phyloP scores from a whole-genome alignment of 2,329 filamentous ascomycete species.

The Aspergillus floridensis region DNA sequence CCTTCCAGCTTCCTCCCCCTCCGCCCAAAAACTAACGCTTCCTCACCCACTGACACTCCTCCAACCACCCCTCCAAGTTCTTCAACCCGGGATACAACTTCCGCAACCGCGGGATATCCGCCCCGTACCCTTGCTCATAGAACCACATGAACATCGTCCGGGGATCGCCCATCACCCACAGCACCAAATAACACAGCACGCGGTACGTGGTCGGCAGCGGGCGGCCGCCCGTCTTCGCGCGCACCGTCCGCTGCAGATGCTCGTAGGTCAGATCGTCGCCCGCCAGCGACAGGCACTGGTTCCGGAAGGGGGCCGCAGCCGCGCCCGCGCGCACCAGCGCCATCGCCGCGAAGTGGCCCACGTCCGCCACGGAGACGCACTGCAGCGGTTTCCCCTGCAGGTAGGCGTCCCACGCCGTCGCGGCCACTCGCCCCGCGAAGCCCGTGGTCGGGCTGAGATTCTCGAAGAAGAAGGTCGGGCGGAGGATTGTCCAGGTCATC shows the following conservation, averaged over 20 bases:
- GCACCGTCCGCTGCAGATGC: slow-evolving; percentile 47
- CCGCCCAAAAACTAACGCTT: neutral
- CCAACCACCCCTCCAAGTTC: slow-evolving; percentile 50
- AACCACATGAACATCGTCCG: slow-evolving; percentile 54
- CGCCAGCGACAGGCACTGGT: slow-evolving; percentile 42
- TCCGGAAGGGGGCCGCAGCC: slow-evolving; percentile 40
- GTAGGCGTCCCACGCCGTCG: slow-evolving; percentile 41
- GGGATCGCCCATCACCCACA: slow-evolving; percentile 46
- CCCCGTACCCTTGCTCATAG: slow-evolving; percentile 46
- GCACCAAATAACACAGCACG: slow-evolving; percentile 41
- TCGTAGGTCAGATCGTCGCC: slow-evolving; percentile 53
- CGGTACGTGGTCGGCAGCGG: slow-evolving; percentile 44
- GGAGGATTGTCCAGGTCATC: slow-evolving; percentile 62
- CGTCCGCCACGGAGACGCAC: slow-evolving; percentile 48
- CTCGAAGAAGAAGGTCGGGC: slow-evolving; percentile 64
- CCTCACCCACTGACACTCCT: slow-evolving; percentile 37
- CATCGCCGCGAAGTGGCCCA: slow-evolving; percentile 51
- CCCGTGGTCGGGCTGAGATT: slow-evolving; percentile 43
- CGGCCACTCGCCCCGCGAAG: slow-evolving; percentile 50
- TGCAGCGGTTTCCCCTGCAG: slow-evolving; percentile 46
- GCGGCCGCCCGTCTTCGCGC: slow-evolving; percentile 48
- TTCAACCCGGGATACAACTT: slow-evolving; percentile 47
- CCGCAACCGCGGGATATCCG: slow-evolving; percentile 45
- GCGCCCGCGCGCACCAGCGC: slow-evolving; percentile 43
- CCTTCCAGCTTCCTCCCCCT: neutral